These are phyloP conservation scores for Colletotrichum falcatum DNA, from an alignment of 2,329 filamentous ascomycete species.

Conservation along the genomic window DNA sequence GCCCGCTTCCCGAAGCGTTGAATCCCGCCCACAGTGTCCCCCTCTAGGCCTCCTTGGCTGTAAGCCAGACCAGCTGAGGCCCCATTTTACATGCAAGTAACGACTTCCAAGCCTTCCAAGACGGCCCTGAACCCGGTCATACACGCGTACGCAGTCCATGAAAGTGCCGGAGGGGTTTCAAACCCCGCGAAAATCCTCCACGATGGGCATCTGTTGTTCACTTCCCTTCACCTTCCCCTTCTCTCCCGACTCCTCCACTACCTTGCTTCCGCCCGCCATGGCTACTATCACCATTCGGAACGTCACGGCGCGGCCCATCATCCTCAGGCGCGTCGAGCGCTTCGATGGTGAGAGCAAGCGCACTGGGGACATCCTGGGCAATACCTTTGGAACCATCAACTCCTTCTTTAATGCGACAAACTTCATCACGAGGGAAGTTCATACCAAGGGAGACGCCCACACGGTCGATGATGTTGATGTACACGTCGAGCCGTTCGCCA, in stretches of 20 bases:
- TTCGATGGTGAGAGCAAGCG: slow-evolving; percentile 67
- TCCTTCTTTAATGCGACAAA: slow-evolving; percentile 59
- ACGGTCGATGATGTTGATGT: slow-evolving; percentile 72
- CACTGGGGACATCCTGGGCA: slow-evolving; percentile 57
- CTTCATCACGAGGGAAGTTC: slow-evolving; percentile 47
- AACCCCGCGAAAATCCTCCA: slow-evolving; percentile 36
- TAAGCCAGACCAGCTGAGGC: slow-evolving; percentile 27
- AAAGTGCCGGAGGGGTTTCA: slow-evolving; percentile 30
- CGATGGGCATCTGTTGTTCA: slow-evolving; percentile 34
- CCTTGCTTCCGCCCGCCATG: slow-evolving; percentile 52
- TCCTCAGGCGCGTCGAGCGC: slow-evolving; percentile 79
- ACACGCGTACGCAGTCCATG: slow-evolving; percentile 31
- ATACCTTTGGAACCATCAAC: slow-evolving; percentile 57
- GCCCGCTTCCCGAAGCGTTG: slow-evolving; percentile 16
- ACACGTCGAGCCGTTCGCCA: slow-evolving; percentile 75
- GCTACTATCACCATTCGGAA: slow-evolving; percentile 81
- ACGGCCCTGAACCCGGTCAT: slow-evolving; percentile 28
- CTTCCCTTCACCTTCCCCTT: slow-evolving; percentile 32
- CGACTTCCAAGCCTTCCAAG: slow-evolving; percentile 28
- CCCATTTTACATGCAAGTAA: slow-evolving; percentile 39
- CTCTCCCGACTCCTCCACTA: slow-evolving; percentile 7
- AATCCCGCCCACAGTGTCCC: slow-evolving; percentile 23
- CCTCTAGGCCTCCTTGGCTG: slow-evolving; percentile 16
- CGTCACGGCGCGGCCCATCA: slow-evolving; percentile 78
- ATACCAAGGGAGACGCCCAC: slow-evolving; percentile 69